Evolutionary conservation across 1,284 basidiomycete species (phyloP).

Genomic region (Fereydounia khargensis): DNA sequence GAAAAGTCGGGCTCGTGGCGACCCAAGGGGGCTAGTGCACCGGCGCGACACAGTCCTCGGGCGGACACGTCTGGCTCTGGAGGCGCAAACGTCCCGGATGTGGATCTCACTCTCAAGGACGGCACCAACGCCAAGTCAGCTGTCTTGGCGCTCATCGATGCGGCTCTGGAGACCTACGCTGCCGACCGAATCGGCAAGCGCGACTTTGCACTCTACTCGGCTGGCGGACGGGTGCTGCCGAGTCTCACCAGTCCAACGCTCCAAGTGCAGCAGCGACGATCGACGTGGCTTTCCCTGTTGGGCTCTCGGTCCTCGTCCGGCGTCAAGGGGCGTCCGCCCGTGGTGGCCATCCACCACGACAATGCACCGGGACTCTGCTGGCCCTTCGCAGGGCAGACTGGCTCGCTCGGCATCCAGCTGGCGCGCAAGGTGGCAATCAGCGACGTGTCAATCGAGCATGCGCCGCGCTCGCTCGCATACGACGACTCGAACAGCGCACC

Average conservation of each 20-base stretch:
- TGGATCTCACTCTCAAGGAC: not conserved
- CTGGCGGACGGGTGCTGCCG: constrained; percentile 77
- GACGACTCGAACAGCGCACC: constrained; percentile 76
- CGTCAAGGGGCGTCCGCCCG: constrained; percentile 74
- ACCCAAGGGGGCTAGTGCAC: not conserved
- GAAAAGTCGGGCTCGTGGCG: constrained; percentile 23
- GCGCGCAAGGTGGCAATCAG: constrained; percentile 69
- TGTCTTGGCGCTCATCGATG: constrained; percentile 73
- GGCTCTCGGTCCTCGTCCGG: constrained; percentile 60
- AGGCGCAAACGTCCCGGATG: not conserved
- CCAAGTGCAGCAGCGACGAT: constrained; percentile 1
- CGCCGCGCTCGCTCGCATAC: constrained; percentile 72
- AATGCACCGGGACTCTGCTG: constrained; percentile 81
- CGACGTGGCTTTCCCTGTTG: not conserved
- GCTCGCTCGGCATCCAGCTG: constrained; percentile 78
- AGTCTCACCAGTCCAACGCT: constrained; percentile 71
- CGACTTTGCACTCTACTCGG: constrained; percentile 82
- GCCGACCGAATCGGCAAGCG: constrained; percentile 76
- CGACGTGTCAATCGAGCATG: constrained; percentile 84
- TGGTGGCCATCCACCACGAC: constrained; percentile 80
- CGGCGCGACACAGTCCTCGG: not conserved
- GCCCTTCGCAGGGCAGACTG: constrained; percentile 77
- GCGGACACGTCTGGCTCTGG: not conserved
- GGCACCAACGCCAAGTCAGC: not conserved
- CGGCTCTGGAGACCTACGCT: constrained; percentile 65